Base-by-base conservation (phyloP, 441 rosid genomes). In the Hura crepitans region DNA sequence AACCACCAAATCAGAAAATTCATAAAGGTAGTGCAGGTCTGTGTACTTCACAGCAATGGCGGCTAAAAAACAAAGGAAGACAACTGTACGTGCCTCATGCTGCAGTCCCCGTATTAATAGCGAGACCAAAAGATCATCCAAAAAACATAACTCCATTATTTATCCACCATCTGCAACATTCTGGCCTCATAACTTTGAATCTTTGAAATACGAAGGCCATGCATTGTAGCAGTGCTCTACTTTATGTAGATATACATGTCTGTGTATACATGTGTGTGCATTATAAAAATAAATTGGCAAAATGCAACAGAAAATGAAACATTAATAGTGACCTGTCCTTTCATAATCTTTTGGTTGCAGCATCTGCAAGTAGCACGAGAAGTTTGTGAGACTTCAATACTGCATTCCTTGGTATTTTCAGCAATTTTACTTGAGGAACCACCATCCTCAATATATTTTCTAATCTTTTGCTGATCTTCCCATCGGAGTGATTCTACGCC, bases 381-480 rank as follows among this genome's bases (percentile, higher is more conserved):
- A 74, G 89, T 85, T 72, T 73, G 85, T 9, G 99, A 90, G 54
- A 80, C 92, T 81, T 92, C 97, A 77, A 88, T 77, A 72, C 85
- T 88, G 78, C 74, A 81, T 71, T 84, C 91, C 72, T 68, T 75
- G 30, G 74, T 61, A 56, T 62, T 71, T 18, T 42, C 31, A 66
- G 47, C 61, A 39, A 66, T 76, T 14, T 60, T 72, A 66, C 69
- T 60, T 1, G 83, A 14, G 33, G 77, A 6, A 78, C 81, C 88
- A 72, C 79, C 81, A 47, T 53, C 63, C 69, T 90, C 94, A 59
- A 87, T 84, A 70, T 89, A 84, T 47, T 77, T 78, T 71, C 93
- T 90, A 47, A 95, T 81, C 72, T 77, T 88, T 72, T 92, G 88
- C 75, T 95, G 99, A 83, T 95, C 99, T 77, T 92, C 98, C 99